Evolutionary conservation across 108 stramenopile genomes (phyloP).

Genomic region (Pseudonitzschia pungens): DNA sequence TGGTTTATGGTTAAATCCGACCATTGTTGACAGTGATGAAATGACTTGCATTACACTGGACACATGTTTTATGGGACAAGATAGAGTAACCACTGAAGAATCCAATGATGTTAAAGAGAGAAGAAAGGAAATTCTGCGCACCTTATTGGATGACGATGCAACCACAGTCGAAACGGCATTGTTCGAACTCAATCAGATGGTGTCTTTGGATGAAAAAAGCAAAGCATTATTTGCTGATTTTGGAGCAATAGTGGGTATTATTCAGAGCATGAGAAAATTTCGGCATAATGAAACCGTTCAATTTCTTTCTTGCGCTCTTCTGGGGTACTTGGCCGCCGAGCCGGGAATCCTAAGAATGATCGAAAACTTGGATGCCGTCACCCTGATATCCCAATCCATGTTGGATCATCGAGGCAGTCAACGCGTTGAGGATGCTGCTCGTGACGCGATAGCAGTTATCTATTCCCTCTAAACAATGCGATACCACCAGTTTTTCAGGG

Average conservation of each 20-base stretch:
- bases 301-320: neutral
- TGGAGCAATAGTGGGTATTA: neutral
- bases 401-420: neutral
- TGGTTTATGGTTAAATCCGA: too few relatives aligned
- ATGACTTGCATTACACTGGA: constrained; percentile 9
- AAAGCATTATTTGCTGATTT: neutral
- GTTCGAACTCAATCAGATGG: neutral
- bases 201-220: neutral
- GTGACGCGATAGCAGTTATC: neutral
- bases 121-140: too few relatives aligned
- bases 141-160: too few relatives aligned
- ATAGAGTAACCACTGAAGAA: neutral
- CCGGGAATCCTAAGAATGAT: neutral
- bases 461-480: neutral
- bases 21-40: neutral
- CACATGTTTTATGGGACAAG: neutral
- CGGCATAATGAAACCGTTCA: neutral
- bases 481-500: too few relatives aligned
- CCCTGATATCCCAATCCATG: neutral
- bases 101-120: too few relatives aligned
- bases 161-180: too few relatives aligned
- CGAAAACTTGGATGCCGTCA: neutral
- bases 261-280: neutral
- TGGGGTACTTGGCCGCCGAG: neutral
- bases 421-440: neutral